Conservation (phyloP, 2,329 filamentous ascomycete species). For the Pleoardoris graminearum region DNA sequence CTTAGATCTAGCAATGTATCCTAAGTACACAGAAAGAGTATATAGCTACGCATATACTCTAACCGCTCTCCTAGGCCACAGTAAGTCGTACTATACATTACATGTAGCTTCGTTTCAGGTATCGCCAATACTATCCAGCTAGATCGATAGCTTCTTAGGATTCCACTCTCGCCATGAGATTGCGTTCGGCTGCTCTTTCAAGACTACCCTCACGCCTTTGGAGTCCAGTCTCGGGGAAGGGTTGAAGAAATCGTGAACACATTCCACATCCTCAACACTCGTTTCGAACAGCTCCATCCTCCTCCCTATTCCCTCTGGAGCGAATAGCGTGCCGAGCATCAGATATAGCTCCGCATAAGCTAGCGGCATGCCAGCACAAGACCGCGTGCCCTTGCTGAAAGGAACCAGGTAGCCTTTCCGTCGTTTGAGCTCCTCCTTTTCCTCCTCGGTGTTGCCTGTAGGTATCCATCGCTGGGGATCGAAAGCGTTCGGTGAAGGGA, state of each 20-base stretch:
- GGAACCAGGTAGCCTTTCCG: constrained; percentile 29
- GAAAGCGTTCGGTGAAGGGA: constrained; percentile 18
- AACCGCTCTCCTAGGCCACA: no score
- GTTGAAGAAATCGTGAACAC: constrained; percentile 34
- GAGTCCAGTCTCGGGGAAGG: constrained; percentile 21
- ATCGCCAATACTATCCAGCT: no score
- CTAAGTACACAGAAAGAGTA: no score
- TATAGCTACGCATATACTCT: no score
- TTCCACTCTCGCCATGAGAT: no score
- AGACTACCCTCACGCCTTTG: constrained; percentile 30
- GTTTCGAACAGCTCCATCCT: constrained; percentile 18
- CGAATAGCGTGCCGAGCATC: constrained; percentile 26
- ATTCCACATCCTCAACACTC: constrained; percentile 17
- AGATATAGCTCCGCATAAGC: constrained; percentile 23
- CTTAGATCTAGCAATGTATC: no score
- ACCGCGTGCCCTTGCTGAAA: constrained; percentile 33
- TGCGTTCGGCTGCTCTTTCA: neutral
- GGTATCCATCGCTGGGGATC: constrained; percentile 32
- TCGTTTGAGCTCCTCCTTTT: constrained; percentile 1
- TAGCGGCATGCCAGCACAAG: constrained; percentile 33
- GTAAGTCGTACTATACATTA: no score
- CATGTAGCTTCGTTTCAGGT: no score
- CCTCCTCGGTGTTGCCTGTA: neutral
- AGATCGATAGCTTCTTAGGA: no score
- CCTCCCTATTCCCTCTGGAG: constrained; percentile 3